Conservation (phyloP, 1,284 basidiomycete species). For the Ceratobasidium sp. region DNA sequence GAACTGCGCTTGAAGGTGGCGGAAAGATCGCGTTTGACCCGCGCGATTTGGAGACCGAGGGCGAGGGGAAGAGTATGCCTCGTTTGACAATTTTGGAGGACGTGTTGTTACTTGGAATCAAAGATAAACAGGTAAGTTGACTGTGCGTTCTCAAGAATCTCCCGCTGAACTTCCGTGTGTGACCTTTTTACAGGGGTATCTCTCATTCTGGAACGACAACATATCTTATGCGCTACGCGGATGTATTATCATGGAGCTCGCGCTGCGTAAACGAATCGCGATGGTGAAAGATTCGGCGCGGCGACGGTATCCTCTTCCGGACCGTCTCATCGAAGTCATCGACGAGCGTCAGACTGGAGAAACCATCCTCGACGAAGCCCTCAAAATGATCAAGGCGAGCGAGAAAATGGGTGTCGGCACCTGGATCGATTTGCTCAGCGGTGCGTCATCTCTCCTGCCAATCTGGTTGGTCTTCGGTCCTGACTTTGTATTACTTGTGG, state of each 20-base stretch:
- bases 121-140: constrained; percentile 83
- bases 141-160: constrained; percentile 9
- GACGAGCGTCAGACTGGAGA: constrained; percentile 93
- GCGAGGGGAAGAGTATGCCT: constrained; percentile 80
- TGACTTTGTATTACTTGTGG: constrained; percentile 8
- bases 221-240: constrained; percentile 96
- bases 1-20: constrained; percentile 85
- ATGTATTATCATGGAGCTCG: constrained; percentile 95
- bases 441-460: constrained; percentile 63
- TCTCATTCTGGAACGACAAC: constrained; percentile 98
- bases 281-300: constrained; percentile 88
- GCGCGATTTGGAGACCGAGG: constrained; percentile 81
- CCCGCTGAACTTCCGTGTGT: neutral
- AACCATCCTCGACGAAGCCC: constrained; percentile 94
- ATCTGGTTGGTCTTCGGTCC: constrained; percentile 26
- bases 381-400: constrained; percentile 87
- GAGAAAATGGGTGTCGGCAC: constrained; percentile 91
- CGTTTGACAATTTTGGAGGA: constrained; percentile 97
- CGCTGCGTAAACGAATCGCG: constrained; percentile 89
- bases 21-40: constrained; percentile 95
- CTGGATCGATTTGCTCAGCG: constrained; percentile 94
- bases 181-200: constrained; percentile 74
- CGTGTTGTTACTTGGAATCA: constrained; percentile 89
- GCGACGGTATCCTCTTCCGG: constrained; percentile 80
- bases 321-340: constrained; percentile 90